Base-by-base conservation (phyloP, 2,329 filamentous ascomycete genomes). In the Colletotrichum sp. region DNA sequence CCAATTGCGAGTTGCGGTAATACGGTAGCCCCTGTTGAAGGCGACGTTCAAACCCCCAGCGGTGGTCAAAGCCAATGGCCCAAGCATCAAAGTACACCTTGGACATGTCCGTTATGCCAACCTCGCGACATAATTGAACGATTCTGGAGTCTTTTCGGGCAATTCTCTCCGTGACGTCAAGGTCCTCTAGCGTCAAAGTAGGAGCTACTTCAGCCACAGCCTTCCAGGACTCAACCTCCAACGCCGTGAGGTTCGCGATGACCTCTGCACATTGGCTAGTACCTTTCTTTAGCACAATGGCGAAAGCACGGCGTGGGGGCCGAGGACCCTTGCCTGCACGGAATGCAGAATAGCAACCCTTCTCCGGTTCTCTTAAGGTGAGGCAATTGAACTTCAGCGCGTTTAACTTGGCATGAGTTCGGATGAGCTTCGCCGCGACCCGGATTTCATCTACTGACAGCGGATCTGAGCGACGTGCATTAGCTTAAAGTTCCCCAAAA, bases 41-140 rank as follows among this genome's bases (percentile, higher is more conserved):
- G 73, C 94, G 91, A 48, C 94, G 88, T 71, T 89, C 88, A 72
- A 87, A 94, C 66, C 94, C 94, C 83, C 95, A 96, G 65, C 94
- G 92, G 82, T 94, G 91, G 79, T 96, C 94, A 77, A 94, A 94
- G 36, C 94, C 94, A 83, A 96, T 96, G 2, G 94, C 95, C 94
- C 94, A 96, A 56, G 93, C 94, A 83, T 96, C 94, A 82, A 94
- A 94, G 84, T 94, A 96, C 43, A 96, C 93, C 85, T 96, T 95
- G 84, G 94, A 86, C 94, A 96, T 96, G 79, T 96, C 94, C 79
- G 92, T 88, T 77, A 96, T 95, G 27, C 94, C 94, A 77, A 95
- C 86, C 39, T 96, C 91, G 4, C 89, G 90, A 80, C 94, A 96
- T 80, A 94, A 93, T 83, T 95, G 92, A 80, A 96, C 94, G 75